These are phyloP conservation scores for Backusella morwellensis DNA, from an alignment of 192 early-diverging fungal genomes.

Conservation along the genomic window DNA sequence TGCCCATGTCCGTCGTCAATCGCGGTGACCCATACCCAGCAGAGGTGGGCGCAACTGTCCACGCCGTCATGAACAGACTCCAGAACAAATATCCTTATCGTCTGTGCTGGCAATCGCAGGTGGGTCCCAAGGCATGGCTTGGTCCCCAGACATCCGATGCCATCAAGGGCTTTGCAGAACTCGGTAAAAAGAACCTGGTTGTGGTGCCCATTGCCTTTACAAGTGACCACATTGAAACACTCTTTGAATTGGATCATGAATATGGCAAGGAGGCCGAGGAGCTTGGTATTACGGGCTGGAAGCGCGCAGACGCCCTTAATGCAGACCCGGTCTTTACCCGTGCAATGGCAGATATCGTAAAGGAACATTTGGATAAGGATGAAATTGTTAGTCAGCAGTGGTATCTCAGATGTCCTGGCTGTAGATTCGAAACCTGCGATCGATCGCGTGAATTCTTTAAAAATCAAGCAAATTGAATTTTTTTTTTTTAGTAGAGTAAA, in stretches of 20 bases:
- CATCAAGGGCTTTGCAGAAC: conserved; percentile 72
- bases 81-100: conserved; percentile 78
- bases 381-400: conserved; percentile 51
- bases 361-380: conserved; percentile 65
- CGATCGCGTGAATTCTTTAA: conserved; percentile 63
- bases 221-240: conserved; percentile 95
- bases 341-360: conserved; percentile 85
- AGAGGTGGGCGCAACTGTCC: conserved; percentile 84
- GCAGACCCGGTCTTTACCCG: conserved; percentile 89
- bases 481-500: too few species aligned
- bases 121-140: conserved; percentile 90
- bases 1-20: conserved; percentile 92
- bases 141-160: conserved; percentile 85
- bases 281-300: conserved; percentile 81
- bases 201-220: conserved; percentile 95
- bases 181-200: conserved; percentile 77
- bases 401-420: conserved; percentile 68
- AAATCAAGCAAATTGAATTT: conserved; percentile 16
- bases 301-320: conserved; percentile 90
- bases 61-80: conserved; percentile 77
- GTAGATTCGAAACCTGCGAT: conserved; percentile 66
- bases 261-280: conserved; percentile 84
- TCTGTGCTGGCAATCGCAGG: conserved; percentile 94
- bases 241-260: conserved; percentile 95
- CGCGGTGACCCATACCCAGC: conserved; percentile 86